Conservation (phyloP, 768 basidiomycete genomes). For the Hygrocybe coccinea region DNA sequence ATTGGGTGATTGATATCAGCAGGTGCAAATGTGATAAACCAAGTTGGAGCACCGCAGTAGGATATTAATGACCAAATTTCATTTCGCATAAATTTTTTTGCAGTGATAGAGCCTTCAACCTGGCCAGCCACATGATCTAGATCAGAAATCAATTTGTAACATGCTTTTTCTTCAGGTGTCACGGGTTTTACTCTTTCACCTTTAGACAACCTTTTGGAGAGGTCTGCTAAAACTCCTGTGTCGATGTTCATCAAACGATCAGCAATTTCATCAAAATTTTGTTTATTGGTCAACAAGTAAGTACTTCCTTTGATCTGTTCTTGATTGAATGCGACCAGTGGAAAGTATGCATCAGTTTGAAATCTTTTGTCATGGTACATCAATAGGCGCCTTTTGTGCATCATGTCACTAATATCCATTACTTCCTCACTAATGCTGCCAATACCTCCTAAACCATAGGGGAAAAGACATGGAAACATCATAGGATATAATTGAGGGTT, state of each 20-base stretch:
- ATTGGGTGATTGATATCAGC: conserved; percentile 30
- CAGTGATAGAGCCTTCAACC: conserved; percentile 25
- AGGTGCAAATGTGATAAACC: conserved; percentile 30
- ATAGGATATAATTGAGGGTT: conserved; percentile 29
- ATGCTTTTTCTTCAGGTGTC: conserved; percentile 30
- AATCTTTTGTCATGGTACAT: conserved; percentile 38
- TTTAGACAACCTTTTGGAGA: conserved; percentile 18
- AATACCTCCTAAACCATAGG: conserved; percentile 25
- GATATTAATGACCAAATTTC: conserved; percentile 24
- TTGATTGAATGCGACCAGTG: conserved; percentile 39
- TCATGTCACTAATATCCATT: conserved; percentile 4
- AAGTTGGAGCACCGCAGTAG: conserved; percentile 20
- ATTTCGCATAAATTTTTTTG: conserved; percentile 22
- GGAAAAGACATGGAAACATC: conserved; percentile 35
- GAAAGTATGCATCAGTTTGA: conserved; percentile 34
- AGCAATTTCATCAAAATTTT: conserved; percentile 24
- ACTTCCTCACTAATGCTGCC: conserved; percentile 7
- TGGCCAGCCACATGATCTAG: conserved; percentile 33
- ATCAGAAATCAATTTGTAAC: conserved; percentile 31
- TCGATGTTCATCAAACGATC: conserved; percentile 20
- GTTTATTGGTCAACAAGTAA: conserved; percentile 24
- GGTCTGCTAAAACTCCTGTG: conserved; percentile 13
- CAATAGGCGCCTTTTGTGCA: conserved; percentile 23
- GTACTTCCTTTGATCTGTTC: conserved; percentile 32
- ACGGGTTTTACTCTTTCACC: conserved; percentile 23